These are phyloP conservation scores for Skeletonema tropicum DNA, from an alignment of 108 stramenopile genomes.

Conservation along the genomic window DNA sequence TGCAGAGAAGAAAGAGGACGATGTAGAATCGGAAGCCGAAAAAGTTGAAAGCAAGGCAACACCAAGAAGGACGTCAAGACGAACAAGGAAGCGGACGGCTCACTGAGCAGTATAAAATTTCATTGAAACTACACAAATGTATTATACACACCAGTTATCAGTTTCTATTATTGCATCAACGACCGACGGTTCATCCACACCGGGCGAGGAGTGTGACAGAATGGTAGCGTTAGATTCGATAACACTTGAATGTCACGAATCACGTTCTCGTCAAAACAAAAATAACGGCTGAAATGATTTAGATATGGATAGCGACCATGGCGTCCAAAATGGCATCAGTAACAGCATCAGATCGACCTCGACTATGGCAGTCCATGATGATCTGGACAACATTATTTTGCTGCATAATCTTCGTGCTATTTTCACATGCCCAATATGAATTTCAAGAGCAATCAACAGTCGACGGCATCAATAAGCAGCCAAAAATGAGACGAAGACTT, in stretches of 20 bases:
- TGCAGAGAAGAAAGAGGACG: too few relatives aligned
- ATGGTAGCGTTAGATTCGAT: too few relatives aligned
- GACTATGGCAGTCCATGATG: neutral
- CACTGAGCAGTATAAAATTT: neutral
- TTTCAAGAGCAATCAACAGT: neutral
- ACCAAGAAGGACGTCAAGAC: constrained; percentile 24
- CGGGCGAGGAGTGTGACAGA: too few relatives aligned
- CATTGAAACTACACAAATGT: neutral
- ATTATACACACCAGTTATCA: too few relatives aligned
- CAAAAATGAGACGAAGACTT: constrained; percentile 12
- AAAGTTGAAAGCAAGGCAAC: neutral
- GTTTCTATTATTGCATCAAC: too few relatives aligned
- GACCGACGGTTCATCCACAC: too few relatives aligned
- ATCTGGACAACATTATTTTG: neutral
- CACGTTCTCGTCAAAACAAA: too few relatives aligned
- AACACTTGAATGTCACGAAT: too few relatives aligned
- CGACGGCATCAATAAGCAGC: neutral
- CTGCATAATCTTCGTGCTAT: neutral
- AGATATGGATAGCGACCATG: too few relatives aligned
- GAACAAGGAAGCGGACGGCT: constrained; percentile 8
- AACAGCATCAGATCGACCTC: neutral
- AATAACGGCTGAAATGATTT: too few relatives aligned
- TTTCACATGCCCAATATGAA: neutral
- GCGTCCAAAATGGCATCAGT: neutral
- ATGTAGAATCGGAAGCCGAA: too few relatives aligned